Conservation (phyloP, 2,329 filamentous ascomycete species). For the Scytalidium lignicola region DNA sequence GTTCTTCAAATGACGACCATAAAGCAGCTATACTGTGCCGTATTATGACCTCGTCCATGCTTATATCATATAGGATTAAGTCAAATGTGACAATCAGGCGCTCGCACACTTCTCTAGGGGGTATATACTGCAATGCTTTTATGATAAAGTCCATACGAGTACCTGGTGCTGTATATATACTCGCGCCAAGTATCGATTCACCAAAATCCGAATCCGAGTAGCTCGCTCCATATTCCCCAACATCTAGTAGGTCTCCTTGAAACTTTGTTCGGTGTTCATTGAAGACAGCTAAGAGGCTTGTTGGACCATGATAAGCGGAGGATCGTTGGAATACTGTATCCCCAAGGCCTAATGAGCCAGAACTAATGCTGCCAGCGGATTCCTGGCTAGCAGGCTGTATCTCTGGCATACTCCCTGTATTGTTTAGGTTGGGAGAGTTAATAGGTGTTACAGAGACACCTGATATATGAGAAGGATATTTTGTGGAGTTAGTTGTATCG, state of each 20-base stretch:
- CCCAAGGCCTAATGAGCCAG: too few relatives aligned
- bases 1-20: conserved; percentile 16
- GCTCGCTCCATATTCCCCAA: conserved; percentile 18
- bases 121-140: conserved; percentile 20
- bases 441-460: too few relatives aligned
- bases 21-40: conserved; percentile 14
- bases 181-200: background rate
- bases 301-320: conserved; percentile 21
- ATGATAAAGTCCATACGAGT: conserved; percentile 15
- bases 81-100: conserved; percentile 9
- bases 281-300: conserved; percentile 24
- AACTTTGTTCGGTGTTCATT: conserved; percentile 14
- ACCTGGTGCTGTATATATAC: conserved; percentile 10
- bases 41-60: conserved; percentile 16
- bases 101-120: conserved; percentile 19
- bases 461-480: too few relatives aligned
- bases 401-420: too few relatives aligned
- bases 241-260: conserved; percentile 16
- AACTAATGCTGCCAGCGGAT: too few relatives aligned
- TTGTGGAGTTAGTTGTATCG: too few relatives aligned
- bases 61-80: conserved; percentile 6
- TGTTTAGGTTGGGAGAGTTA: too few relatives aligned
- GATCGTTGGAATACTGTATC: conserved; percentile 15
- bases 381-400: too few relatives aligned
- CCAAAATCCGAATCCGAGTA: conserved; percentile 12